A percentile compares a stretch with the other conserved stretches of the same genome.
These are phyloP conservation scores for Coemansia sp. DNA, from an alignment of 192 early-diverging fungal genomes.

Conservation along the genomic window DNA sequence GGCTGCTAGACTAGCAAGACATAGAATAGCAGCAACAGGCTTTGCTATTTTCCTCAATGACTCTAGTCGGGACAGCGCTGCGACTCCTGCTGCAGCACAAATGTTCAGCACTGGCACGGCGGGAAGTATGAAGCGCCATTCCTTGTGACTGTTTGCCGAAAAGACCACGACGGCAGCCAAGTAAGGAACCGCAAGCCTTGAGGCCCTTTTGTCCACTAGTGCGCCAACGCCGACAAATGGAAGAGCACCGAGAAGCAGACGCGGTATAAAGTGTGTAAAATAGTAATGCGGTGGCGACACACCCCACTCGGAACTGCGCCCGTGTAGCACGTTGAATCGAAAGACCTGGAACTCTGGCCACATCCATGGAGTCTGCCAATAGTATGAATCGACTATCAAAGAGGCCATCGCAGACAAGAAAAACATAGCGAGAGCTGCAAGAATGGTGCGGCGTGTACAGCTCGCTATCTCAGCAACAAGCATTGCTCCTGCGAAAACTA, in stretches of 20 bases:
- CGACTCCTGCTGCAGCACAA: conserved; percentile 62
- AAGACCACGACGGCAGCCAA: conserved; percentile 65
- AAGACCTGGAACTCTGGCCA: conserved; percentile 72
- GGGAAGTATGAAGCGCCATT: conserved; percentile 93
- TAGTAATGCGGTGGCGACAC: conserved; percentile 72
- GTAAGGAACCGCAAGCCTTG: conserved; percentile 60
- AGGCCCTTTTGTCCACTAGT: conserved; percentile 49
- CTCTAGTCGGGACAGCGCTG: conserved; percentile 7
- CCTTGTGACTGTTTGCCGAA: conserved; percentile 87
- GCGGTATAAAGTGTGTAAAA: conserved; percentile 71
- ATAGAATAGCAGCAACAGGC: neutral
- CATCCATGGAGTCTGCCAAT: conserved; percentile 60
- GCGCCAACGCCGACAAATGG: conserved; percentile 66
- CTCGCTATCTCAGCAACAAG: conserved; percentile 21
- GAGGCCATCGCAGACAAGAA: conserved; percentile 38
- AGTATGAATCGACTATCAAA: conserved; percentile 62
- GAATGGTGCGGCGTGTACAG: conserved; percentile 22
- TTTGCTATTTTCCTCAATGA: conserved; percentile 26
- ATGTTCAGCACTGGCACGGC: conserved; percentile 80
- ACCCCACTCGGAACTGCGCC: conserved; percentile 54
- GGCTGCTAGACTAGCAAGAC: conserved; percentile 5
- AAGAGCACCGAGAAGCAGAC: conserved; percentile 69
- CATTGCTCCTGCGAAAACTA: conserved; percentile 57
- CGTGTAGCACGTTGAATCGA: conserved; percentile 64
- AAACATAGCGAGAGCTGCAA: neutral